Percentiles rank a stretch among this genome's conserved stretches.
Evolutionary conservation across 2,329 filamentous ascomycete species (phyloP).

Genomic region (Ascocoryne sarcoides): DNA sequence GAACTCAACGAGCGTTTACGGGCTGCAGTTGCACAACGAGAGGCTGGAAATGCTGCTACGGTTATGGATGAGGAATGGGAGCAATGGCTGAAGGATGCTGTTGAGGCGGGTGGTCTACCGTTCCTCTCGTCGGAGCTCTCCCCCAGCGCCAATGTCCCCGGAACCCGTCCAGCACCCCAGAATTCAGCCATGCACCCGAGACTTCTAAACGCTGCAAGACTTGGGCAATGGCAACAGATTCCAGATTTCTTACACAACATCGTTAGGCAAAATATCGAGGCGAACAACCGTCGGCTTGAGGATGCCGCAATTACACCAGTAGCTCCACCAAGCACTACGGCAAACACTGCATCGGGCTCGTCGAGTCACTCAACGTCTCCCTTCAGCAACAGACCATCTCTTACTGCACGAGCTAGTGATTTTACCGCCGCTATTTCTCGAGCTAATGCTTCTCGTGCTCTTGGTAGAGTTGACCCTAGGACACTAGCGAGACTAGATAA

Average conservation of each 20-base stretch:
- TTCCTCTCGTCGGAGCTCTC: slow-evolving; percentile 32
- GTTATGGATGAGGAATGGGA: slow-evolving; percentile 66
- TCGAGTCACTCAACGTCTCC: slow-evolving; percentile 1
- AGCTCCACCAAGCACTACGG: slow-evolving; percentile 1
- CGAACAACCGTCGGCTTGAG: slow-evolving; percentile 13
- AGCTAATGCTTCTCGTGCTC: too few species aligned
- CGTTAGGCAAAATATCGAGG: slow-evolving; percentile 32
- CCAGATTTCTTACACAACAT: slow-evolving; percentile 46
- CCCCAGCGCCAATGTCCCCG: slow-evolving; percentile 26
- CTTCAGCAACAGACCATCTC: neutral
- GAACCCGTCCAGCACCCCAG: slow-evolving; percentile 27
- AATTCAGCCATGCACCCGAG: slow-evolving; percentile 36
- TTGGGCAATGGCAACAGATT: slow-evolving; percentile 48
- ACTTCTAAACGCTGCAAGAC: slow-evolving; percentile 46
- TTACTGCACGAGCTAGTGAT: neutral
- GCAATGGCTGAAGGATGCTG: slow-evolving; percentile 62
- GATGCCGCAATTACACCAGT: slow-evolving; percentile 9
- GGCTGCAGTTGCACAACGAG: slow-evolving; percentile 52
- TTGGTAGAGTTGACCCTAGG: too few species aligned
- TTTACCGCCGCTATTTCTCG: neutral
- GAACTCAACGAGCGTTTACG: slow-evolving; percentile 56
- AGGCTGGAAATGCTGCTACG: slow-evolving; percentile 48
- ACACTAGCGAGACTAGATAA: neutral
- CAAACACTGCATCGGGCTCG: slow-evolving; percentile 1
- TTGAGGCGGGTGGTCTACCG: slow-evolving; percentile 51